phyloP scores from a whole-genome alignment of 192 early-diverging fungal genomes.

The Backusella morwellensis region DNA sequence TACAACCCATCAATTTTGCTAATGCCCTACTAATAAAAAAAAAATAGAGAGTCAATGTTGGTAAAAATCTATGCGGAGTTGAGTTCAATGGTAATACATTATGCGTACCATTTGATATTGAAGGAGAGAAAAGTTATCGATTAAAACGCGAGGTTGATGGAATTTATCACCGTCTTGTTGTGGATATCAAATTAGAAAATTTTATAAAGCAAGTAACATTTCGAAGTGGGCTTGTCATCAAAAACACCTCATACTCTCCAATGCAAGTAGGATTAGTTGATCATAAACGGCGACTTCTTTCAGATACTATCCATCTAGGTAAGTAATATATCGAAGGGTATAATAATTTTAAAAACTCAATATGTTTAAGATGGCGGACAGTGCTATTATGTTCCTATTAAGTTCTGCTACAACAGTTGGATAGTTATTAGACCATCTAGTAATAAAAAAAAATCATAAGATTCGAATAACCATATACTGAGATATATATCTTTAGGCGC shows the following conservation, averaged over 20 bases:
- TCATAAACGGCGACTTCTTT: slow-evolving; percentile 32
- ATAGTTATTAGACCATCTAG: slow-evolving; percentile 63
- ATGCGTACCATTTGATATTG: slow-evolving; percentile 70
- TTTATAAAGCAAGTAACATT: slow-evolving; percentile 81
- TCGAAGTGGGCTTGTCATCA: slow-evolving; percentile 61
- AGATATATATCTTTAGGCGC: slow-evolving; percentile 23
- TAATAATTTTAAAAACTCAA: too few relatives aligned
- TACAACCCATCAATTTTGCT: slow-evolving; percentile 12
- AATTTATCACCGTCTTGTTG: slow-evolving; percentile 67
- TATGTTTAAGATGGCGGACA: slow-evolving; percentile 38
- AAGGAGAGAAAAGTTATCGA: slow-evolving; percentile 62
- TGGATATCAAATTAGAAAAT: slow-evolving; percentile 70
- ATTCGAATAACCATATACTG: not conserved
- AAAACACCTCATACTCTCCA: slow-evolving; percentile 60
- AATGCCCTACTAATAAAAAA: not conserved
- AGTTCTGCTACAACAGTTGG: slow-evolving; percentile 63
- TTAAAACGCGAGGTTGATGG: slow-evolving; percentile 61
- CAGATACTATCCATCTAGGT: slow-evolving; percentile 7
- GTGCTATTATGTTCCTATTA: slow-evolving; percentile 63
- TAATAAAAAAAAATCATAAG: not conserved
- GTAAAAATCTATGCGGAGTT: slow-evolving; percentile 47
- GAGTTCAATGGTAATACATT: slow-evolving; percentile 55
- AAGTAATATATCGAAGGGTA: too few relatives aligned
- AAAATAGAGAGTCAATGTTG: not conserved
- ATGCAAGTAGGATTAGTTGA: slow-evolving; percentile 59